phyloP scores from a whole-genome alignment of 257 asterid species.

The Leonotis leonurus region DNA sequence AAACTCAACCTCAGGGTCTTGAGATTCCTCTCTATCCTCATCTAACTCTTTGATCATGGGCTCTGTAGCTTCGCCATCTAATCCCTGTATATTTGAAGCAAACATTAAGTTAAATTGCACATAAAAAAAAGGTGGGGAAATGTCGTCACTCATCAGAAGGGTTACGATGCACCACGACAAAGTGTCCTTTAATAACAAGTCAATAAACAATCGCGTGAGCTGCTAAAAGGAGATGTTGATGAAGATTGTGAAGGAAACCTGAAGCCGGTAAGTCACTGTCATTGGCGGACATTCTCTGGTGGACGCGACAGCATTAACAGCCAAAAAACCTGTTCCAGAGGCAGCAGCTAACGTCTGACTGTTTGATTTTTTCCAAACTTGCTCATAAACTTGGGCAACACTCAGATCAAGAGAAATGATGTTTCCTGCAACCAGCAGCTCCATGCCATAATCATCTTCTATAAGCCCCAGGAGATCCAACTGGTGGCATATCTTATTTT shows the following conservation, averaged over 20 bases:
- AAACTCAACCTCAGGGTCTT: constrained; percentile 99
- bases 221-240: not conserved
- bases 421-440: constrained; percentile 88
- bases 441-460: constrained; percentile 99
- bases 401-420: constrained; percentile 95
- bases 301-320: constrained; percentile 54
- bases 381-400: constrained; percentile 89
- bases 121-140: too few species aligned
- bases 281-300: constrained; percentile 90
- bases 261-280: constrained; percentile 96
- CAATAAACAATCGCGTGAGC: too few species aligned
- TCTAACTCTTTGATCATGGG: constrained; percentile 99
- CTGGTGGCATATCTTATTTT: constrained; percentile 96
- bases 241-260: constrained; percentile 41
- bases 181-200: not conserved
- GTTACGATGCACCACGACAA: not conserved
- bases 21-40: constrained; percentile 98
- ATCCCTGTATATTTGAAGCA: constrained; percentile 54
- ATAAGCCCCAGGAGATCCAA: constrained; percentile 91
- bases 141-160: too few species aligned
- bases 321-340: constrained; percentile 62
- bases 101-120: constrained; percentile 1
- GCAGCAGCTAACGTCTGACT: constrained; percentile 59
- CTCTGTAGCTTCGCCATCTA: constrained; percentile 99
- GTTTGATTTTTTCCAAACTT: constrained; percentile 89